These are phyloP conservation scores for Phytophthora litchii DNA, from an alignment of 352 stramenopile species.

Conservation along the genomic window DNA sequence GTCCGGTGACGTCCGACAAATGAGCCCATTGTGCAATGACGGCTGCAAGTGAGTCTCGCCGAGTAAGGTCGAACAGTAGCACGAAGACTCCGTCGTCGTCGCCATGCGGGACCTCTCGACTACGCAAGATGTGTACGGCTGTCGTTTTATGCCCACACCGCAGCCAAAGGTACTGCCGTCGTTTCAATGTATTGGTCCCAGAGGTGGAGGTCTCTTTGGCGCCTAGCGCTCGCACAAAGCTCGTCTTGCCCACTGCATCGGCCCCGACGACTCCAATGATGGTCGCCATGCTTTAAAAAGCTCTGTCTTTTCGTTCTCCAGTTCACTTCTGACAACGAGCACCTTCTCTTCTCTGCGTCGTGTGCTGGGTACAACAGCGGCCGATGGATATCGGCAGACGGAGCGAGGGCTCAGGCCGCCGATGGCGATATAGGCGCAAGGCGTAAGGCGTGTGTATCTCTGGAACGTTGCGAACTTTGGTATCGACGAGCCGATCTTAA, in stretches of 20 bases:
- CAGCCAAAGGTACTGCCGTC: conserved; percentile 26
- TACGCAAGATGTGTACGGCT: conserved; percentile 24
- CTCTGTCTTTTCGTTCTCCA: neutral
- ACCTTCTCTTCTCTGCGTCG: conserved; percentile 12
- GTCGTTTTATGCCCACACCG: conserved; percentile 17
- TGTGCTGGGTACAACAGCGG: conserved; percentile 23
- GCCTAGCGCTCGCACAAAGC: conserved; percentile 57
- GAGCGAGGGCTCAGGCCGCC: conserved; percentile 1
- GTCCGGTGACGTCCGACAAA: conserved; percentile 24
- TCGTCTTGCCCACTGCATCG: conserved; percentile 51
- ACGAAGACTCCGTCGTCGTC: conserved; percentile 42
- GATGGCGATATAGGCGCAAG: conserved; percentile 12
- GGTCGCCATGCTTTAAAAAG: conserved; percentile 18
- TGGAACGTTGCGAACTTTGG: neutral
- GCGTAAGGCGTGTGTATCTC: neutral
- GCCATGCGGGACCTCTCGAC: conserved; percentile 11
- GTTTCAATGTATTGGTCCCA: conserved; percentile 6
- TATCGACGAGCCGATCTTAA: conserved; percentile 5
- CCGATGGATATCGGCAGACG: conserved; percentile 19
- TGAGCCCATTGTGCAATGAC: conserved; percentile 52
- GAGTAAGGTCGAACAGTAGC: conserved; percentile 60
- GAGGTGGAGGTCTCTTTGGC: conserved; percentile 23
- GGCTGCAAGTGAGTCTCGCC: conserved; percentile 42
- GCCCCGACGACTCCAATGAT: conserved; percentile 50
- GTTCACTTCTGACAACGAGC: conserved; percentile 14